Evolutionary conservation across 495 filamentous ascomycete genomes (phyloP), one percentile per base, ranked within the genome.

Genomic region (Entonaema liquescens): DNA sequence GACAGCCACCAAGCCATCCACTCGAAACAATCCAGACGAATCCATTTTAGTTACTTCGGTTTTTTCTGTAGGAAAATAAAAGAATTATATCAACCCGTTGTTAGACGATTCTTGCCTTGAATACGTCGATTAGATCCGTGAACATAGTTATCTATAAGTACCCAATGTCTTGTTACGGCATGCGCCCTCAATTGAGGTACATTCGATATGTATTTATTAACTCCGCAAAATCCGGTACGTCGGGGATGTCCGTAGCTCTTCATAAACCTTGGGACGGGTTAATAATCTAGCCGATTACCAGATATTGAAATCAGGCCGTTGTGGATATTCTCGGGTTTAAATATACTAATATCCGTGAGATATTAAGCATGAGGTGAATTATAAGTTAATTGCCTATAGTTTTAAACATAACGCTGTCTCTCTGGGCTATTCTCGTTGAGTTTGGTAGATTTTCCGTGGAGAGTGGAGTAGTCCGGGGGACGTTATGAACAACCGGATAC

Each of bases 1-100:
- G 12, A 89, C 85, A 33, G 86, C 87, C 0, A 91, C 85, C 31
- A 90, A 78, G 57, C 87, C 87, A 35, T 88, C 81, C 26, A 89
- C 86, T 47, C 79, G 76, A 79, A 89, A 88, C 8, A 91, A 73
- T 42, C 55, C 70, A 31, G 73, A 53, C 3, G 74, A 70, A 52
- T 77, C 68, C 62, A 77, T 71, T 56, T 59, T 5, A 19, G 15
- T 12, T 56, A 5, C 13, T 42, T 47, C 0, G 2, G 12, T 12
- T 1, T 12, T 4, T 19, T n/a, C n/a, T n/a, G n/a, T n/a, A n/a
- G n/a, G n/a, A n/a, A 23, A 47, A 23, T 47, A 9, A 47, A 47
- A 21, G 0, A 23, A 9, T 21, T 11, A 47, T 23, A 47, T 47
- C 2, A 23, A 23, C 8, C 9, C 23, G 19, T 9, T 4, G 2